phyloP scores from a whole-genome alignment of 176 grass and related monocot genomes.

The Phyllostachys edulis region DNA sequence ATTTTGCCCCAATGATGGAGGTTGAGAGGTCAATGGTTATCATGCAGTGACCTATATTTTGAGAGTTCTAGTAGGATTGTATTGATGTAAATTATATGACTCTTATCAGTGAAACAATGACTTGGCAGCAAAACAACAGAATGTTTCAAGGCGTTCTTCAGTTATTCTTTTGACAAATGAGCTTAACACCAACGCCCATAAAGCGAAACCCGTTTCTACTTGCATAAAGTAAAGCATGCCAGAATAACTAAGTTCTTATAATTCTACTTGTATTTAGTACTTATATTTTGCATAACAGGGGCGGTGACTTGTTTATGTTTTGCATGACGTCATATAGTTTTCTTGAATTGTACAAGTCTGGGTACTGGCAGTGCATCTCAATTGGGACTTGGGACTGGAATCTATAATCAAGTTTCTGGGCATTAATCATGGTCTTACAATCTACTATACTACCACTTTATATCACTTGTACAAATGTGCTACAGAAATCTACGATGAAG shows the following conservation, averaged over 20 bases:
- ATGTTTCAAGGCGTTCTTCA: neutral
- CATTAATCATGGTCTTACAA: neutral
- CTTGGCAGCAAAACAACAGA: neutral
- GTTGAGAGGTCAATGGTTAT: constrained; percentile 27
- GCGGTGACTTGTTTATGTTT: neutral
- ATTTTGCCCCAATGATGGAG: neutral
- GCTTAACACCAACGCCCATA: neutral
- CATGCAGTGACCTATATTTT: constrained; percentile 8
- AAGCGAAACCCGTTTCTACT: neutral
- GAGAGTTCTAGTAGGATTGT: constrained; percentile 1
- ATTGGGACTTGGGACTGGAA: neutral
- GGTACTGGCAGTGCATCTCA: neutral
- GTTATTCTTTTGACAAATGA: neutral
- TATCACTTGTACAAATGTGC: neutral
- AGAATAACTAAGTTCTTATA: neutral
- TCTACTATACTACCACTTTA: neutral
- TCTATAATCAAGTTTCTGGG: neutral
- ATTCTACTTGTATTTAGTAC: neutral
- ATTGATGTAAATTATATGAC: constrained; percentile 37
- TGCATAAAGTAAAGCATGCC: neutral
- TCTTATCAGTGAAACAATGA: constrained; percentile 18
- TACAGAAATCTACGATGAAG: neutral
- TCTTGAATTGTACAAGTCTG: neutral
- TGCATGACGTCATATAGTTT: neutral
- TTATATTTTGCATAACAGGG: neutral